Evolutionary conservation across 2,329 filamentous ascomycete genomes (phyloP), one percentile per base, ranked within the genome.

Genomic region (Westerdykella sp.): DNA sequence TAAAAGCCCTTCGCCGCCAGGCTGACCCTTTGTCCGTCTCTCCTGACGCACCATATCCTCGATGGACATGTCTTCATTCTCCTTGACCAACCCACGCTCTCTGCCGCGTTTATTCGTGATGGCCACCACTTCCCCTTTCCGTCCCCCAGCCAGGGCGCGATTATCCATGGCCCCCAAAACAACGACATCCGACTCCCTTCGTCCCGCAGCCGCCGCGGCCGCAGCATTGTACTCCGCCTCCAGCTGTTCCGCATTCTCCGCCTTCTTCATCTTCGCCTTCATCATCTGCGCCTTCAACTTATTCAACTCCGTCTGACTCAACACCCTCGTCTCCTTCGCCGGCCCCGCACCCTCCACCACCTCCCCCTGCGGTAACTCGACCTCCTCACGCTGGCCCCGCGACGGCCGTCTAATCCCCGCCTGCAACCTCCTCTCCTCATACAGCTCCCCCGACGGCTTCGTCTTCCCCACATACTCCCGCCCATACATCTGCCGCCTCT

Each of bases 41-140:
- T 98, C 93, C 67, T 97, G 90, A 22, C 88, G 82, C 14, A 98
- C 81, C 93, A 98, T 98, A 66, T 98, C 93, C 42, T 95, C 89
- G 47, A 98, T 85, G 23, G 75, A 84, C 89, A 98, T 97, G 56
- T 97, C 89, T 41, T 94, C 86, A 60, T 97, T 97, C 51, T 93
- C 88, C 54, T 87, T 81, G 5, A 98, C 85, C 6, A 82, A 76
- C 1, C 91, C 93, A 42, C 90, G 81, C 66, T 95, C 90, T 5
- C 80, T 78, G 2, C 90, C 91, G 38, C 90, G 81, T 60, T 85
- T 93, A 45, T 81, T 95, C 21, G 84, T 80, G 6, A 96, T 74
- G 0, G 80, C 72, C 54, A 83, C 90, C 43, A 91, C 85, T 68
- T 97, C 93, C 39, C 76, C 77, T 36, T 76, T 72, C n/a, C 78